phyloP scores from a whole-genome alignment of 192 early-diverging fungal species.

The Podila minutissima region DNA sequence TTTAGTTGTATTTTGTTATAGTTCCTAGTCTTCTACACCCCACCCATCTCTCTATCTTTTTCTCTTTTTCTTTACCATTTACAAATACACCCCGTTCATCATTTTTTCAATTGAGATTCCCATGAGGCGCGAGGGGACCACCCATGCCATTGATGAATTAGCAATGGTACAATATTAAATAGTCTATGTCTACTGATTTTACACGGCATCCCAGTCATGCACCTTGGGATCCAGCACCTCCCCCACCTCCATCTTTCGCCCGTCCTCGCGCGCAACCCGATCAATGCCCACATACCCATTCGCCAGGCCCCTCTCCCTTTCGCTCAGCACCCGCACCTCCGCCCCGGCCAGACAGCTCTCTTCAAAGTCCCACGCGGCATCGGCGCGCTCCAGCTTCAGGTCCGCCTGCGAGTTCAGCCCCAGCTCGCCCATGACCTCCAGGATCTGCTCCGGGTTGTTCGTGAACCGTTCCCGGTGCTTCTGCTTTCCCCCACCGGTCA shows the following conservation, averaged over 20 bases:
- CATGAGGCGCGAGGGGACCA: no score
- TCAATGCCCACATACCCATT: conserved; percentile 28
- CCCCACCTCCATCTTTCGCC: neutral
- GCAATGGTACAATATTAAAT: no score
- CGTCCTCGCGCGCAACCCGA: conserved; percentile 31
- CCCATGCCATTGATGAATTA: no score
- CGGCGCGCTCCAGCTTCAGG: conserved; percentile 8
- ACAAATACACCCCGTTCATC: no score
- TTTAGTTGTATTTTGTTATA: neutral
- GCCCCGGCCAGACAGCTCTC: conserved; percentile 18
- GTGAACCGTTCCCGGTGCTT: conserved; percentile 38
- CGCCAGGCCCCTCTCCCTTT: neutral
- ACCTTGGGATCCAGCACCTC: conserved; percentile 18
- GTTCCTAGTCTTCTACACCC: neutral
- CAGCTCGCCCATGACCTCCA: conserved; percentile 19
- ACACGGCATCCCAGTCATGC: conserved; percentile 27
- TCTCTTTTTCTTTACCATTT: no score
- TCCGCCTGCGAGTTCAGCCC: conserved; percentile 6
- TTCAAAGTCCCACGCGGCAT: conserved; percentile 19
- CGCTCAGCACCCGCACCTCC: neutral
- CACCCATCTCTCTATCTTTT: no score
- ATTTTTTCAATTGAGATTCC: no score
- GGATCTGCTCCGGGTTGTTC: conserved; percentile 25
- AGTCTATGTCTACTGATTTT: no score
- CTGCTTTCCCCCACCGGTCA: conserved; percentile 36